A percentile compares a stretch with the other conserved stretches of the same genome.
Evolutionary conservation across 768 basidiomycete species (phyloP).

Genomic region (Kwoniella dendrophila): DNA sequence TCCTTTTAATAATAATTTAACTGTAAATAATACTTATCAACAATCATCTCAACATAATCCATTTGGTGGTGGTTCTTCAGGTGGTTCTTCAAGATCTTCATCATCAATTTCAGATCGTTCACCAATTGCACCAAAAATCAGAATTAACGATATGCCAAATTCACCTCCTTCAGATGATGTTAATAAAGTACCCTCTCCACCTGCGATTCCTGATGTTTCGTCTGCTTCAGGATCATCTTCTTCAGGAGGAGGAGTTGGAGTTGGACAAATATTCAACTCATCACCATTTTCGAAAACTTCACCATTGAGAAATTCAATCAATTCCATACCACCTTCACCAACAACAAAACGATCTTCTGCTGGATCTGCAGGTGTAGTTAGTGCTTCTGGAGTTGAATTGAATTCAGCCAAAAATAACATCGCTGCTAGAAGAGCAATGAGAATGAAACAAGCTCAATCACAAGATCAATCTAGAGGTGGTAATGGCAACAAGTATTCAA

Average conservation of each 20-base stretch:
- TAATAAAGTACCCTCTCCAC: conserved; percentile 8
- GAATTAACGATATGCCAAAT: conserved; percentile 29
- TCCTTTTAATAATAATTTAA: background rate
- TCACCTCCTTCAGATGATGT: conserved; percentile 18
- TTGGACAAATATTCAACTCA: no score
- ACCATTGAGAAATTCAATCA: conserved; percentile 2
- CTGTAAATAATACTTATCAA: background rate
- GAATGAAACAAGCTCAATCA: conserved; percentile 20
- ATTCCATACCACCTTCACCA: conserved; percentile 14
- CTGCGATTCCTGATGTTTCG: background rate
- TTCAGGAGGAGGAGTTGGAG: background rate
- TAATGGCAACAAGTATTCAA: conserved; percentile 16
- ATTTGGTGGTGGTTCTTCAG: background rate
- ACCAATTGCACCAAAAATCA: conserved; percentile 16
- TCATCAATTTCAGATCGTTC: conserved; percentile 4
- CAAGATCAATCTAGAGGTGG: conserved; percentile 11
- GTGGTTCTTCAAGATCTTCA: background rate
- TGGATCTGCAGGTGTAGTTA: background rate
- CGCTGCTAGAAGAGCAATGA: conserved; percentile 17
- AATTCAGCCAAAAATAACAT: conserved; percentile 16
- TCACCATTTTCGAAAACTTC: background rate
- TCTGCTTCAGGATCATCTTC: background rate
- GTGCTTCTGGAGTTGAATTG: conserved; percentile 6
- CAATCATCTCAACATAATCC: background rate
- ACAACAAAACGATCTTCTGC: conserved; percentile 7